A percentile compares a stretch with the other conserved stretches of the same genome.
These are phyloP conservation scores for Suhomyces anneliseae DNA, from an alignment of 1,139 yeast species.

Conservation along the genomic window DNA sequence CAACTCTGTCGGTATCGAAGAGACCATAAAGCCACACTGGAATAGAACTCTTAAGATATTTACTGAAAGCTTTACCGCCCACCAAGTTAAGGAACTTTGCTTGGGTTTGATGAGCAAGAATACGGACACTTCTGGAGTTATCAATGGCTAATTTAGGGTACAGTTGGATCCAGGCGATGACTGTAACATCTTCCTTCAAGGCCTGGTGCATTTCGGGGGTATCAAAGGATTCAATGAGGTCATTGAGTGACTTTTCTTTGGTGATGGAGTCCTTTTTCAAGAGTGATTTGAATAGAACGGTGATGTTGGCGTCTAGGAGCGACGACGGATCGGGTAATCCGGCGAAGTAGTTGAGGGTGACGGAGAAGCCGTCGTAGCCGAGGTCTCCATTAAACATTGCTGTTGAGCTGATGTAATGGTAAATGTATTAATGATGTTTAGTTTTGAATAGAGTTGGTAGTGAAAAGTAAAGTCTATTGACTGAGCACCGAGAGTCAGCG, in stretches of 20 bases:
- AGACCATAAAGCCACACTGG: slow-evolving; percentile 74
- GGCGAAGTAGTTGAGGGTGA: slow-evolving; percentile 72
- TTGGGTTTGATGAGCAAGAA: slow-evolving; percentile 63
- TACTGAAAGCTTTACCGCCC: slow-evolving; percentile 60
- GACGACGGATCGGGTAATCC: slow-evolving; percentile 70
- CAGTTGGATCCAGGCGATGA: slow-evolving; percentile 74
- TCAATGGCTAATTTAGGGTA: slow-evolving; percentile 80
- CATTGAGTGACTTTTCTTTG: slow-evolving; percentile 73
- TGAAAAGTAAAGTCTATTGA: no score
- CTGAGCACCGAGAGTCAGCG: no score
- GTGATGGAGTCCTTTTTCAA: slow-evolving; percentile 81
- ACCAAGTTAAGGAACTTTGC: slow-evolving; percentile 47
- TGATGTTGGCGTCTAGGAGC: slow-evolving; percentile 59
- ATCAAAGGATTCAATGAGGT: slow-evolving; percentile 33
- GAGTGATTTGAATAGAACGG: slow-evolving; percentile 69
- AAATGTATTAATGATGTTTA: no score
- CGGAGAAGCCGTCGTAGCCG: slow-evolving; percentile 60
- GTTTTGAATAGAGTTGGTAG: no score
- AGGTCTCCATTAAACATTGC: slow-evolving; percentile 23
- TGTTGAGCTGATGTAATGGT: neutral
- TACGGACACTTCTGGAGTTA: slow-evolving; percentile 63
- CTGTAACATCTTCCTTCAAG: slow-evolving; percentile 27
- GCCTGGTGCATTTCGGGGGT: neutral
- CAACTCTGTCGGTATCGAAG: slow-evolving; percentile 67
- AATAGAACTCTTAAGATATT: slow-evolving; percentile 66